These are phyloP conservation scores for Shiraia sp. DNA, from an alignment of 2,329 filamentous ascomycete genomes.

Conservation along the genomic window DNA sequence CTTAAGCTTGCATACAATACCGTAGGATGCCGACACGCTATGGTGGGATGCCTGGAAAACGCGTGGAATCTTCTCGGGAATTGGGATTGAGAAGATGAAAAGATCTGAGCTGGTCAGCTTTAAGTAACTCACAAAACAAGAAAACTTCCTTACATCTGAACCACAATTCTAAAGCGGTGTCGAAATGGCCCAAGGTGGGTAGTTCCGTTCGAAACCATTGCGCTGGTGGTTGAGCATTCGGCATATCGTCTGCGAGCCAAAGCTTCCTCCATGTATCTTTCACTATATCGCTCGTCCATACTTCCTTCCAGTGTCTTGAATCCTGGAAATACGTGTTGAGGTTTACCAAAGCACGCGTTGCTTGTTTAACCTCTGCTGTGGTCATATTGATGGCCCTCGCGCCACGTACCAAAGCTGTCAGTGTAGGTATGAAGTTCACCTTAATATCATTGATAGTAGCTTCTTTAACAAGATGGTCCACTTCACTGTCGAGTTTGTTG, in stretches of 20 bases:
- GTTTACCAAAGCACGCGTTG: slow-evolving; percentile 47
- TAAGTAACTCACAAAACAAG: not conserved
- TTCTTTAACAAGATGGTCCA: slow-evolving; percentile 42
- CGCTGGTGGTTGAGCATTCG: slow-evolving; percentile 46
- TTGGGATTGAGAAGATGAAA: slow-evolving; percentile 62
- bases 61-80: slow-evolving; percentile 60
- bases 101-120: slow-evolving; percentile 38
- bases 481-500: slow-evolving; percentile 47
- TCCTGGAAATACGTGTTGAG: slow-evolving; percentile 52
- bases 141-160: slow-evolving; percentile 42
- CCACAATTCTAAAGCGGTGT: slow-evolving; percentile 53
- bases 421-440: slow-evolving; percentile 46
- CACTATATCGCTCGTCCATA: slow-evolving; percentile 53
- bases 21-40: slow-evolving; percentile 63
- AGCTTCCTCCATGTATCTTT: slow-evolving; percentile 52
- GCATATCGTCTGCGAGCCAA: slow-evolving; percentile 51
- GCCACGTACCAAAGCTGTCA: slow-evolving; percentile 47
- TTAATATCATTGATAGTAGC: slow-evolving; percentile 44
- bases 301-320: slow-evolving; percentile 51
- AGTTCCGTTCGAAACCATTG: slow-evolving; percentile 52
- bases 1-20: slow-evolving; percentile 65
- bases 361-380: slow-evolving; percentile 45
- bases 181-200: slow-evolving; percentile 52
- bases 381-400: slow-evolving; percentile 45
- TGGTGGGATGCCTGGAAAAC: slow-evolving; percentile 68